A percentile compares a stretch with the other conserved stretches of the same genome.
Evolutionary conservation across 805 yeast genomes (phyloP).

Genomic region (Komagataella pastoris): DNA sequence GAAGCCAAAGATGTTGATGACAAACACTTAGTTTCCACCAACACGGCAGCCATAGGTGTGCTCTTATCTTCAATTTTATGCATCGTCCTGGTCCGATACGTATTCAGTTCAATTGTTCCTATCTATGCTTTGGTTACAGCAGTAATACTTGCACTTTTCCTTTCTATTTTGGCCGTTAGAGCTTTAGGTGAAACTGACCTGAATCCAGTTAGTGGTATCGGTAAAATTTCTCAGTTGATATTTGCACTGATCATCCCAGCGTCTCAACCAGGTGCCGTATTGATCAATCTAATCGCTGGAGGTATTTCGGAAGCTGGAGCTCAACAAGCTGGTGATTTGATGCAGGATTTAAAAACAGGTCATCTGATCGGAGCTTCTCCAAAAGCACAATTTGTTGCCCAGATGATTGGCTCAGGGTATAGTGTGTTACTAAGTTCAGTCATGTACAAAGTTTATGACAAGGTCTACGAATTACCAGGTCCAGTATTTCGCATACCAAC

Average conservation of each 20-base stretch:
- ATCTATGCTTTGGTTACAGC: constrained; percentile 57
- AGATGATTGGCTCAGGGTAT: constrained; percentile 76
- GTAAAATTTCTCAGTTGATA: constrained; percentile 80
- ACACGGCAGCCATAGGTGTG: constrained; percentile 46
- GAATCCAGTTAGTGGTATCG: constrained; percentile 94
- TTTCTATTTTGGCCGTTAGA: constrained; percentile 80
- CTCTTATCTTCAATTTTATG: constrained; percentile 56
- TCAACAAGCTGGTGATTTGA: constrained; percentile 95
- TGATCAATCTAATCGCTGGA: constrained; percentile 84
- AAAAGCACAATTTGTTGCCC: constrained; percentile 82
- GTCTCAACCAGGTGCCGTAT: constrained; percentile 64
- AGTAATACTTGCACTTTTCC: constrained; percentile 57
- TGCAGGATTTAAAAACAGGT: constrained; percentile 96
- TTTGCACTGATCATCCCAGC: constrained; percentile 75
- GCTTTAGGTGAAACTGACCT: constrained; percentile 95
- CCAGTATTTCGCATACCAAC: constrained; percentile 80
- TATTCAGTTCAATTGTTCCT: constrained; percentile 67
- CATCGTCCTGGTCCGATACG: constrained; percentile 42
- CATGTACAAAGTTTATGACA: constrained; percentile 72
- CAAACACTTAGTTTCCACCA: constrained; percentile 34
- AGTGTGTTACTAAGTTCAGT: constrained; percentile 68
- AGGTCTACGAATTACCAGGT: constrained; percentile 79
- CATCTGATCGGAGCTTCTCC: constrained; percentile 88
- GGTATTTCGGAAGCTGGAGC: constrained; percentile 98
- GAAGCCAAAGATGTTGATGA: constrained; percentile 19